Percentiles rank a stretch among this genome's conserved stretches.
phyloP scores from a whole-genome alignment of 1,139 yeast genomes.

The Candida smagusa region DNA sequence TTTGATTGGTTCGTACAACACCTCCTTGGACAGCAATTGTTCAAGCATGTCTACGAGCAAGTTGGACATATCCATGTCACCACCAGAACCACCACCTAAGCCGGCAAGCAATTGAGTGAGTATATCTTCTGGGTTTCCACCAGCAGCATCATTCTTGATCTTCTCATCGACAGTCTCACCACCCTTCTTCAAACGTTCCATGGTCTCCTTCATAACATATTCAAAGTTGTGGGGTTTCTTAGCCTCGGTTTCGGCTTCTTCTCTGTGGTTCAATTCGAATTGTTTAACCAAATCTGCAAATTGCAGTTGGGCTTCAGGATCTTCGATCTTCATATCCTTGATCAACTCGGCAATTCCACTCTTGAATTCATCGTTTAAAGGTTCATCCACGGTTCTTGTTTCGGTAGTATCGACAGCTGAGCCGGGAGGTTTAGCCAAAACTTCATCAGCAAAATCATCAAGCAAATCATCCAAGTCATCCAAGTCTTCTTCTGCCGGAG shows the following conservation, averaged over 20 bases:
- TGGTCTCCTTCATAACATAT: conserved; percentile 75
- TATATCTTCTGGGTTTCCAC: conserved; percentile 55
- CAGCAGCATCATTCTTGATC: conserved; percentile 48
- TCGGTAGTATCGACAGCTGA: conserved; percentile 19
- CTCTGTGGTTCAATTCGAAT: conserved; percentile 35
- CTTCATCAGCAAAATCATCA: conserved; percentile 77
- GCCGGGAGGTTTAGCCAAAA: conserved; percentile 64
- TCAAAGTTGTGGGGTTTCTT: conserved; percentile 52
- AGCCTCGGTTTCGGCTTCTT: conserved; percentile 34
- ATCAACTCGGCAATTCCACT: conserved; percentile 53
- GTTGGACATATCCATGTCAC: conserved; percentile 55
- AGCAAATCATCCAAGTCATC: conserved; percentile 75
- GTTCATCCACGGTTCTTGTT: conserved; percentile 16
- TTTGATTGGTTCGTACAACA: conserved; percentile 83
- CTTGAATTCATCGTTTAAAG: conserved; percentile 42
- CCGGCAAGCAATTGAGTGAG: conserved; percentile 53
- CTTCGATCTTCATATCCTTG: conserved; percentile 53
- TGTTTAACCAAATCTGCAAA: conserved; percentile 50
- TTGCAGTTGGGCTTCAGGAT: conserved; percentile 59
- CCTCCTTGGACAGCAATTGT: conserved; percentile 82
- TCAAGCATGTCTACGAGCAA: conserved; percentile 75
- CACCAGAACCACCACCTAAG: conserved; percentile 38
- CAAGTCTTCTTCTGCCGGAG: conserved; percentile 48
- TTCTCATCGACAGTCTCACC: conserved; percentile 66
- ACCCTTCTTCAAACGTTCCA: conserved; percentile 70